phyloP scores from a whole-genome alignment of 352 stramenopile species.

The Phytophthora sansomeana region DNA sequence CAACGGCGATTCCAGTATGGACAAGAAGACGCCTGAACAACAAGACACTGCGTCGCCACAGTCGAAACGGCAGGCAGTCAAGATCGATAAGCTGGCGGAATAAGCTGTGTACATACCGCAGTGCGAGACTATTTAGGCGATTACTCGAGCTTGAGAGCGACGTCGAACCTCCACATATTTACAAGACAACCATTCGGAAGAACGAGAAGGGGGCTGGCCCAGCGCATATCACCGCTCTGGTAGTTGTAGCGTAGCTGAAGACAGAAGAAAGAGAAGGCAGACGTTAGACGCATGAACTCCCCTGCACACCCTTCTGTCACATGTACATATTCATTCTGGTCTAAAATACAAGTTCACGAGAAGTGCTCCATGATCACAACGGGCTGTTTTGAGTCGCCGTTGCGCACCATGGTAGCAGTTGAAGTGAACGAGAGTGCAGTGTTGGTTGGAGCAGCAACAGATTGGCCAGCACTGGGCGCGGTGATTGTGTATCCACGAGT shows the following conservation, averaged over 20 bases:
- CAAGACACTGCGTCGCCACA: constrained; percentile 24
- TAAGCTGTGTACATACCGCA: constrained; percentile 29
- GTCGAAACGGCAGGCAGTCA: constrained; percentile 58
- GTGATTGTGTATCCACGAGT: constrained; percentile 42
- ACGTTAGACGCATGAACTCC: constrained; percentile 38
- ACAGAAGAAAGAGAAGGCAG: constrained; percentile 32
- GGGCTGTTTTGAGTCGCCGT: constrained; percentile 23
- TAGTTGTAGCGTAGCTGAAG: constrained; percentile 45
- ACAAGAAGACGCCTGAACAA: constrained; percentile 15
- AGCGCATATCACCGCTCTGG: constrained; percentile 36
- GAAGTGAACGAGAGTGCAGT: constrained; percentile 24
- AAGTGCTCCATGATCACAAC: constrained; percentile 46
- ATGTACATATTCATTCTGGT: constrained; percentile 55
- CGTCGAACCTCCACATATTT: constrained; percentile 39
- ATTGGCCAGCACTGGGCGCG: constrained; percentile 6
- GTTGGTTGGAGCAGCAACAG: constrained; percentile 20
- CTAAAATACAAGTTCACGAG: constrained; percentile 43
- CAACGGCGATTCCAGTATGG: constrained; percentile 11
- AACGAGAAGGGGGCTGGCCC: constrained; percentile 17
- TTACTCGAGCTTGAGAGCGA: constrained; percentile 33
- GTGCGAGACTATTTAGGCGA: constrained; percentile 53
- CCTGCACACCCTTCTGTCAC: constrained; percentile 23
- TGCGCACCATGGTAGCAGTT: constrained; percentile 19
- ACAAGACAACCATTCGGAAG: constrained; percentile 37
- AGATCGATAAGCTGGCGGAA: constrained; percentile 48